Conservation (phyloP, 2,329 filamentous ascomycete genomes). For the Coniosporium tulheliwenetii region DNA sequence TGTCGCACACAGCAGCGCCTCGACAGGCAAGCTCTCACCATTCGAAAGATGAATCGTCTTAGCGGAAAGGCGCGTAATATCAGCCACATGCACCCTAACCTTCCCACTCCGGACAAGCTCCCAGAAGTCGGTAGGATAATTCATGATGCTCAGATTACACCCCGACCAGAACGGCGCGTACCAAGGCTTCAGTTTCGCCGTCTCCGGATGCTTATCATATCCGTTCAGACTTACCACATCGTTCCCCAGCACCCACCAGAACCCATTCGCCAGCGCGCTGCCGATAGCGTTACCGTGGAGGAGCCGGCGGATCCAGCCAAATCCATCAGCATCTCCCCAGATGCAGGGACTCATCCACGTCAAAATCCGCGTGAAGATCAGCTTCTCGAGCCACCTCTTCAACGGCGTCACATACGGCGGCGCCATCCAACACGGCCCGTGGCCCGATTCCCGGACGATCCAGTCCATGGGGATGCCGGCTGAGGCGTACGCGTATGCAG, state of each 20-base stretch:
- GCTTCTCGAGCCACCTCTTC: slow-evolving; percentile 47
- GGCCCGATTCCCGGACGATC: slow-evolving; percentile 42
- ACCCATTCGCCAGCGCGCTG: slow-evolving; percentile 35
- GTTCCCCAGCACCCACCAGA: slow-evolving; percentile 39
- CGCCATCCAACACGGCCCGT: slow-evolving; percentile 44
- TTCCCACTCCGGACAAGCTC: slow-evolving; percentile 29
- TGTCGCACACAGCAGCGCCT: slow-evolving; percentile 39
- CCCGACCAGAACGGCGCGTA: slow-evolving; percentile 35
- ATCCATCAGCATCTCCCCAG: slow-evolving; percentile 51
- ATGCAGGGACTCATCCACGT: slow-evolving; percentile 64
- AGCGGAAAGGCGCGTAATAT: slow-evolving; percentile 33
- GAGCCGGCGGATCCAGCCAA: slow-evolving; percentile 25
- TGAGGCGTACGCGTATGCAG: slow-evolving; percentile 40
- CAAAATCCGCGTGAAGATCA: slow-evolving; percentile 50
- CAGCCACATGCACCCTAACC: slow-evolving; percentile 38
- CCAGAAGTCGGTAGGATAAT: slow-evolving; percentile 42
- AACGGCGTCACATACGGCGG: slow-evolving; percentile 49
- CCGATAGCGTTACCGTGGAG: slow-evolving; percentile 44
- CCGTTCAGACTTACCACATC: slow-evolving; percentile 35
- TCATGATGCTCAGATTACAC: slow-evolving; percentile 41
- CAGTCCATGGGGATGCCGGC: slow-evolving; percentile 39
- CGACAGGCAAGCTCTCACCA: slow-evolving; percentile 26
- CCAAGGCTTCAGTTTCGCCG: slow-evolving; percentile 26
- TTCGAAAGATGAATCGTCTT: slow-evolving; percentile 32
- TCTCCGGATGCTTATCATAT: slow-evolving; percentile 26